Base-by-base conservation (phyloP, 2,329 filamentous ascomycete genomes). In the Periconia sp. region DNA sequence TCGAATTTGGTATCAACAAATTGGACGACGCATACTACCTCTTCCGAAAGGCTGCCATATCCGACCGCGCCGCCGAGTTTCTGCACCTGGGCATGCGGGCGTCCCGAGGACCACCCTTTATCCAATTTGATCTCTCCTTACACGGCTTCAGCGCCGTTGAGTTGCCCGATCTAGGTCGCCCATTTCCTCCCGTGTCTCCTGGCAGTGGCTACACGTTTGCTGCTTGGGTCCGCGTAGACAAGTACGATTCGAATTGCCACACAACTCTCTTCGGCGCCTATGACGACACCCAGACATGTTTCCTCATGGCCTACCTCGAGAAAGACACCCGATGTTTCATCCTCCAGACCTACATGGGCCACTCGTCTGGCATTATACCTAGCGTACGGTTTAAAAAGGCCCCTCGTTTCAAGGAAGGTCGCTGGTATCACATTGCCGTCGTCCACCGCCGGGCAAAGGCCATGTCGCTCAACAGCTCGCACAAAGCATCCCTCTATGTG, bases 181-280 rank as follows among this genome's bases (percentile, higher is more conserved):
- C 85, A 1, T 99, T 99, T 65, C 95, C 94, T 11, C 92, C 94
- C 1, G 81, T 85, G 50, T 85, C 87, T 17, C 84, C 87, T 10
- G 79, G 82, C n/a, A 74, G 77, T 31, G 95, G 94, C 18, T 99
- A 97, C 75, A 96, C 92, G 1, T 88, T 99, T 56, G 85, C 90
- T 44, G 85, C 91, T 0, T 99, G 94, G 94, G 83, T 96, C 47
- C 86, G 89, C 18, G 85, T 99, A 55, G 92, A 97, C 71, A 81
- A 85, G 41, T 97, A 94, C 72, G 95, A 99, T 71, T 78, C 84
- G 6, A 84, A 85, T 44, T 87, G 89, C 15, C 94, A 99, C 72
- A 99, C 94, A 0, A 99, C 94, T 0, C 83, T 99, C 14, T 99
- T 99, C 71, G 94, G 94, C 23, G 91, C 94, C 9, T 97, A 95